A percentile compares a stretch with the other conserved stretches of the same genome.
Evolutionary conservation across 1,284 basidiomycete genomes (phyloP).

Genomic region (Ganoderma leucocontextum): DNA sequence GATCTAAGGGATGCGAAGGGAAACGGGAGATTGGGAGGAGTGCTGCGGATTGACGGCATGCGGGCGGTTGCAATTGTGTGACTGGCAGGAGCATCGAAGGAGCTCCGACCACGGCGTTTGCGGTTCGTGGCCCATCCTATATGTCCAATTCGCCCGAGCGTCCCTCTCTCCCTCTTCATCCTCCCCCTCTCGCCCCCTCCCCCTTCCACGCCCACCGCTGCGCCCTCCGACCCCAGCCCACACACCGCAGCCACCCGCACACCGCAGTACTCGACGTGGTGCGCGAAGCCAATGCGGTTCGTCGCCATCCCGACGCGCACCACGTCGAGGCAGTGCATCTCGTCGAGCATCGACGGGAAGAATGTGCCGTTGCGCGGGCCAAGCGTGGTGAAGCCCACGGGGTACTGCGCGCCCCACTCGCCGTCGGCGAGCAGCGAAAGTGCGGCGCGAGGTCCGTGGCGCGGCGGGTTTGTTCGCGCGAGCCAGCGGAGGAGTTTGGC

Average conservation of each 20-base stretch:
- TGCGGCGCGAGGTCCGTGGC: no score
- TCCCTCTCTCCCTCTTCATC: conserved; percentile 29
- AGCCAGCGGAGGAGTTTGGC: conserved; percentile 25
- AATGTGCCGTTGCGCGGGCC: conserved; percentile 39
- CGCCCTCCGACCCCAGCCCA: conserved; percentile 13
- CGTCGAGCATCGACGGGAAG: conserved; percentile 35
- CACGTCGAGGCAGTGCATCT: conserved; percentile 38
- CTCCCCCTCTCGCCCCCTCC: conserved; percentile 28
- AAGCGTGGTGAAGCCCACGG: conserved; percentile 46
- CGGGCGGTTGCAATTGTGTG: conserved; percentile 35
- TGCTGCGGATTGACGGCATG: conserved; percentile 40
- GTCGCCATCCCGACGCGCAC: conserved; percentile 30
- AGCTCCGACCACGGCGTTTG: conserved; percentile 43
- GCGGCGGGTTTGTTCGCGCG: conserved; percentile 23
- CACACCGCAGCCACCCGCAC: conserved; percentile 13
- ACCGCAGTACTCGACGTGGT: conserved; percentile 45
- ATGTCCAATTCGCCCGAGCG: conserved; percentile 33
- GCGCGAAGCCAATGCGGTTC: conserved; percentile 30
- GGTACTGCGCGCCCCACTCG: conserved; percentile 47
- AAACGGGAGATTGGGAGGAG: conserved; percentile 12
- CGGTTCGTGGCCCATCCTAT: conserved; percentile 40
- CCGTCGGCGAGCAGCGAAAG: conserved; percentile 40
- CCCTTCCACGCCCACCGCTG: conserved; percentile 25
- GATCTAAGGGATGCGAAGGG: conserved; percentile 12
- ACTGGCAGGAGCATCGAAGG: conserved; percentile 36